These are phyloP conservation scores for Phytophthora litchii DNA, from an alignment of 352 stramenopile species.

Conservation along the genomic window DNA sequence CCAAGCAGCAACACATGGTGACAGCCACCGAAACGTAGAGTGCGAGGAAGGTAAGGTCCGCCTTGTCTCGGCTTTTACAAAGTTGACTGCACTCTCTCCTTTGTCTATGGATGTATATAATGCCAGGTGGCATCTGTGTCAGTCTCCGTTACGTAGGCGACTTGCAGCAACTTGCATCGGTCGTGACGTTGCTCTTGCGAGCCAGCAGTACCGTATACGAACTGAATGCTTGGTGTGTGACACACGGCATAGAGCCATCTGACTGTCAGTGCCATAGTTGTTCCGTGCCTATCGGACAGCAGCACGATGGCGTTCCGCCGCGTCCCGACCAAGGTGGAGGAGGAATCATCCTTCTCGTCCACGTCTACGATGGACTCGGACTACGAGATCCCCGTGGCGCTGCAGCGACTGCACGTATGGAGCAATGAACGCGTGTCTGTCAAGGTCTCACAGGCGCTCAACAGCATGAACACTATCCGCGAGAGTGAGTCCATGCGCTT, in stretches of 20 bases:
- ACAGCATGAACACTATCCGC: constrained; percentile 68
- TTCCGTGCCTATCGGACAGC: constrained; percentile 10
- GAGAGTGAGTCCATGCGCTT: constrained; percentile 83
- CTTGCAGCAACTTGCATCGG: constrained; percentile 5
- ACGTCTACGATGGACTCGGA: constrained; percentile 88
- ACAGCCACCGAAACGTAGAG: constrained; percentile 17
- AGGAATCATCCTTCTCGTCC: constrained; percentile 77
- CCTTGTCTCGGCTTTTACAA: constrained; percentile 23
- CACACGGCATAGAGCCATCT: constrained; percentile 24
- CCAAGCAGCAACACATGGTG: constrained; percentile 19
- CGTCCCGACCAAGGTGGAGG: constrained; percentile 38
- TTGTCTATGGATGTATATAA: constrained; percentile 6
- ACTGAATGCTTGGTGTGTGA: constrained; percentile 32
- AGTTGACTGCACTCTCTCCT: constrained; percentile 16
- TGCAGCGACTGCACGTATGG: constrained; percentile 69
- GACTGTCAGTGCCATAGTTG: constrained; percentile 10
- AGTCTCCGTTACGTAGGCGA: constrained; percentile 21
- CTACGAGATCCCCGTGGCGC: constrained; percentile 78
- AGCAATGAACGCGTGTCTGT: constrained; percentile 70
- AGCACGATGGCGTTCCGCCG: constrained; percentile 31
- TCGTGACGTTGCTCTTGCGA: constrained; percentile 17
- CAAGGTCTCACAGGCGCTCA: constrained; percentile 65
- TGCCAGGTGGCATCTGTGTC: constrained; percentile 7
- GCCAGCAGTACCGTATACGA: constrained; percentile 6
- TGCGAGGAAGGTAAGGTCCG: constrained; percentile 4